Base-by-base conservation (phyloP, 2,329 filamentous ascomycete genomes). In the Clonostachys sp. region DNA sequence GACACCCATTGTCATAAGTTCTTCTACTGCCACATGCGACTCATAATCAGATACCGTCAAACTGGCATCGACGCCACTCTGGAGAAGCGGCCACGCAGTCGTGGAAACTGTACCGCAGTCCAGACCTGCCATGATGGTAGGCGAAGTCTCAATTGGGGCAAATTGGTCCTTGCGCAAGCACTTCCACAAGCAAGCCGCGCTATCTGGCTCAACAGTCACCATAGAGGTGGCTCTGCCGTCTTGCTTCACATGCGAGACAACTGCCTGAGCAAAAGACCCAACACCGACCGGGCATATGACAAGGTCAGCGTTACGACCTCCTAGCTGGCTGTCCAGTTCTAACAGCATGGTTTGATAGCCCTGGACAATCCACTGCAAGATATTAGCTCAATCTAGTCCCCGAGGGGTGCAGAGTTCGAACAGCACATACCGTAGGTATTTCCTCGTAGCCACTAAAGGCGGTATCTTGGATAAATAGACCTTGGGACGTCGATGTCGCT, bases 41-140 rank as follows among this genome's bases (percentile, higher is more conserved):
- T 90, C 83, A 12, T 62, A 60, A 53, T 88, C 86, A 0, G 76
- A 79, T 0, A 91, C 73, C 0, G 75, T 77, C 1, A 84, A 63
- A 45, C 76, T 78, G 1, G 75, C 78, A 63, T 87, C 81, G 0
- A 89, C 73, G 1, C 82, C 78, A 0, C 67, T 58, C 8, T 68
- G 63, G 5, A 91, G 60, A 0, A 81, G 58, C 0, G 80, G 72
- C 83, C 85, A 91, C 0, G 86, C 83, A 1, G 76, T 80, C 0
- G 70, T 70, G 0, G 85, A 88, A 0, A 87, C 72, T 0, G 83
- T 87, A 0, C 85, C 86, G 51, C 86, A 91, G 53, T 87, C 82
- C 68, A 91, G 78, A 0, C 86, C 87, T 38, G 77, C 75, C 86
- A 91, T 90, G 55, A 88, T 88, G 0, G 84, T 89, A 4, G 77